Conservation (phyloP, 768 basidiomycete genomes). For the Panaeolus papilionaceus region DNA sequence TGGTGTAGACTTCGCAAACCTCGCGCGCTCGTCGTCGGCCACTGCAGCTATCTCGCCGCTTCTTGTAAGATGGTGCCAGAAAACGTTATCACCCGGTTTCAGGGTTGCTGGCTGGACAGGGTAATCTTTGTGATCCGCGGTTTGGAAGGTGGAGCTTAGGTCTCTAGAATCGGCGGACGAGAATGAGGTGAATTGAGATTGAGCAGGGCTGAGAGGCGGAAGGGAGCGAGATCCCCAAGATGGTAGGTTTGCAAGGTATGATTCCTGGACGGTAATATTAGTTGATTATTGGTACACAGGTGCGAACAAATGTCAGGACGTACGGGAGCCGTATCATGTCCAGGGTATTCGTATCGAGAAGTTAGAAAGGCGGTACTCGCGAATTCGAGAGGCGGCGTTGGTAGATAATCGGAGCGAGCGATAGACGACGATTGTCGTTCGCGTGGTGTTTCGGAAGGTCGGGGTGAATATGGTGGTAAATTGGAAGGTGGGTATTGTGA, state of each 20-base stretch:
- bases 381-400: slow-evolving; percentile 46
- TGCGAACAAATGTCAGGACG: slow-evolving; percentile 15
- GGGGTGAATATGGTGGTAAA: slow-evolving; percentile 19
- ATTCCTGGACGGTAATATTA: slow-evolving; percentile 12
- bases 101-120: slow-evolving; percentile 45
- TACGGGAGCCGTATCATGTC: slow-evolving; percentile 24
- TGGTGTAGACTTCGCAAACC: slow-evolving; percentile 30
- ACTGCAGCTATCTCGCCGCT: slow-evolving; percentile 78
- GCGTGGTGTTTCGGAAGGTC: slow-evolving; percentile 21
- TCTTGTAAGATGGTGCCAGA: slow-evolving; percentile 78
- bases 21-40: slow-evolving; percentile 64
- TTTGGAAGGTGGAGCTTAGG: slow-evolving; percentile 30
- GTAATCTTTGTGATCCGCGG: slow-evolving; percentile 47
- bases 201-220: slow-evolving; percentile 19
- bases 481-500: neutral
- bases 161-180: slow-evolving; percentile 23
- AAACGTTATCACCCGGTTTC: slow-evolving; percentile 66
- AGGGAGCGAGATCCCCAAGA: slow-evolving; percentile 15
- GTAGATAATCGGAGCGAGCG: slow-evolving; percentile 39
- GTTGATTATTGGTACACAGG: neutral
- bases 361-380: slow-evolving; percentile 35
- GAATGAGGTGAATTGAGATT: slow-evolving; percentile 9
- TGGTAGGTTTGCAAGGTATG: slow-evolving; percentile 18
- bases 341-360: slow-evolving; percentile 23
- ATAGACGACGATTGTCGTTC: slow-evolving; percentile 36